These are phyloP conservation scores for Aspergillus steynii DNA, from an alignment of 495 filamentous ascomycete genomes.

Conservation along the genomic window DNA sequence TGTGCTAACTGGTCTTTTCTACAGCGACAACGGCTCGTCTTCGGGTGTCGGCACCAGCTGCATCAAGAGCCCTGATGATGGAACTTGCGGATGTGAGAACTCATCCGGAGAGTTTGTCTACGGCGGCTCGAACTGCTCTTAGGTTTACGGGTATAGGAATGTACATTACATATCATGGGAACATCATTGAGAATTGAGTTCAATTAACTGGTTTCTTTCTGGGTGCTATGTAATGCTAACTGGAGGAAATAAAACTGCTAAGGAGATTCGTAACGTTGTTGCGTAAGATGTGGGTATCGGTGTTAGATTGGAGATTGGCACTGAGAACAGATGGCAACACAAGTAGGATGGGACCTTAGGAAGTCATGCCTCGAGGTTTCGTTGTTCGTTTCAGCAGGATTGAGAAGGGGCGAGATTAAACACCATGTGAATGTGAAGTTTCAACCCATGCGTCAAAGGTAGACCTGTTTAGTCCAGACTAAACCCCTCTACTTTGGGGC, in stretches of 20 bases:
- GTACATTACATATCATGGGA: neutral
- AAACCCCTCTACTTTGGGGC: too few relatives aligned
- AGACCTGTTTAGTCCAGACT: too few relatives aligned
- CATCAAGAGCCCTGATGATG: conserved; percentile 34
- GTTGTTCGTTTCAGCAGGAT: too few relatives aligned
- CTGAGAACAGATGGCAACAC: too few relatives aligned
- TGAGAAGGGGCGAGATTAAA: too few relatives aligned
- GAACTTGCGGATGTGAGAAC: conserved; percentile 40
- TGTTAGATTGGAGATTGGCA: too few relatives aligned
- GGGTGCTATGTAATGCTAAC: too few relatives aligned
- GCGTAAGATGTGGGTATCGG: neutral
- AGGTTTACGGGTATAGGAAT: neutral
- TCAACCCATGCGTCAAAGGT: too few relatives aligned
- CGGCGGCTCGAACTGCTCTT: conserved; percentile 29
- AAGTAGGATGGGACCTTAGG: too few relatives aligned
- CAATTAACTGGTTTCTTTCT: neutral
- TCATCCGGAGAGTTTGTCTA: conserved; percentile 37
- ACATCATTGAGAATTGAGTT: neutral
- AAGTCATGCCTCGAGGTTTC: too few relatives aligned
- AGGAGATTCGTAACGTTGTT: neutral
- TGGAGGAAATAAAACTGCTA: too few relatives aligned
- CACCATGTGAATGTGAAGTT: too few relatives aligned
- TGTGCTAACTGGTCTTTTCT: neutral
- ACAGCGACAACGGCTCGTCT: conserved; percentile 24
- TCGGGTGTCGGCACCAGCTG: conserved; percentile 32